Evolutionary conservation across 2,329 filamentous ascomycete genomes (phyloP), one percentile per base, ranked within the genome.

Genomic region (Stachybotrys chlorohalonatus): DNA sequence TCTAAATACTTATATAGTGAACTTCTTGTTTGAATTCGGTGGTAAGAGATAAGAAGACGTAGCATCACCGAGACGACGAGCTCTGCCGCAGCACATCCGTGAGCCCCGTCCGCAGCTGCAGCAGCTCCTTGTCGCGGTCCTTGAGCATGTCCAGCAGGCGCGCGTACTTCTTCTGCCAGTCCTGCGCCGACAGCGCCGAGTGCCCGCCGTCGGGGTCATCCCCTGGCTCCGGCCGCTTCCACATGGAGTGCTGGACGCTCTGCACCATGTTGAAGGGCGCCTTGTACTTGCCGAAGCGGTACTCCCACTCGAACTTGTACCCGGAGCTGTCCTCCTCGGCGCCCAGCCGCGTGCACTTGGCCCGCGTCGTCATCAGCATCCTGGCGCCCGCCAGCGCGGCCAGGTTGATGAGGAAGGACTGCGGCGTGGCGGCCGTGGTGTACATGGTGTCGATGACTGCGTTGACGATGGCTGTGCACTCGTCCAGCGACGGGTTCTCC

Each of bases 91-190:
- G 53, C 51, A 32, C 9, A 31, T 49, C 42, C 42, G 11, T 62
- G 49, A 83, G 66, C 32, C 65, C 72, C 46, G 66, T 67, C 60
- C 72, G 74, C 54, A 82, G 61, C 47, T 70, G 68, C 53, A 66
- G 63, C 53, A 81, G 66, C 60, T 78, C 75, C 60, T 77, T 76
- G 61, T 86, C 83, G 56, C 78, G 77, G 56, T 81, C 78, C 63
- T 76, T 77, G 61, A 88, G 76, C 57, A 78, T 76, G 47, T 78
- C 78, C 63, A 86, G 77, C 60, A 88, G 72, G 54, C 82, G 77
- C 48, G 70, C 71, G 59, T 84, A 84, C 57, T 74, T 80, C 51
- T 67, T 66, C 64, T 79, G 75, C 80, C 80, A 81, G 51, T 73
- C 67, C 47, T 68, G 71, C 3, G 70, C 70, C 6, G 67, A 64